Evolutionary conservation across 495 filamentous ascomycete species (phyloP), one percentile per base, ranked within the genome.

Genomic region (Thozetella sp.): DNA sequence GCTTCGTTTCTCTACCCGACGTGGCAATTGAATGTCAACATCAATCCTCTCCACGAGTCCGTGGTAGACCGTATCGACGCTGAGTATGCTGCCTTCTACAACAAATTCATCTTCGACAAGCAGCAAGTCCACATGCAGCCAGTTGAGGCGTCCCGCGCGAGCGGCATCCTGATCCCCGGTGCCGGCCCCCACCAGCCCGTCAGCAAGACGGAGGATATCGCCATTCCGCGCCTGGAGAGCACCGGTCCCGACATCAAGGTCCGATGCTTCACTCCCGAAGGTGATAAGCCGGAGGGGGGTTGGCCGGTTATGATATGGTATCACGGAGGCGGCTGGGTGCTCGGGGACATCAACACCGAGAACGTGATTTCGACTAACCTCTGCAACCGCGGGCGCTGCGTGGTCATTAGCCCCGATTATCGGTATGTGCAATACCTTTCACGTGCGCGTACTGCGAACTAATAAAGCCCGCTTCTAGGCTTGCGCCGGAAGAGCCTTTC

Each of bases 271-370:
- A 83, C 78, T 2, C 83, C 83, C 0, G 66, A 67, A 6, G 77
- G 78, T 1, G 58, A 72, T 13, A 65, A 45, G 10, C 82, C 84
- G 0, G 65, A 65, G 4, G 63, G 58, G 1, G 84, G 84, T 57
- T 87, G 82, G 82, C 81, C 83, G 2, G 77, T 82, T 22, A 77
- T 83, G 69, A 56, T 87, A 2, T 87, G 84, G 61, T 80, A 82
- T 63, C 84, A 87, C 58, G 84, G 84, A 15, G 83, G 83, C 2
- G 83, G 83, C 12, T 86, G 83, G 83, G 83, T 86, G 11, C 58
- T 86, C 48, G 83, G 83, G 0, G 83, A 80, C 43, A 84, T 86
- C 43, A 75, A 85, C 48, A 85, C 83, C 1, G 83, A 85, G 69
- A 86, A 85, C 54, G 74, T 77, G 22, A 80, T 86, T n/a, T 83